Base-by-base conservation (phyloP, 306 rosid genomes). In the Delonix regia region DNA sequence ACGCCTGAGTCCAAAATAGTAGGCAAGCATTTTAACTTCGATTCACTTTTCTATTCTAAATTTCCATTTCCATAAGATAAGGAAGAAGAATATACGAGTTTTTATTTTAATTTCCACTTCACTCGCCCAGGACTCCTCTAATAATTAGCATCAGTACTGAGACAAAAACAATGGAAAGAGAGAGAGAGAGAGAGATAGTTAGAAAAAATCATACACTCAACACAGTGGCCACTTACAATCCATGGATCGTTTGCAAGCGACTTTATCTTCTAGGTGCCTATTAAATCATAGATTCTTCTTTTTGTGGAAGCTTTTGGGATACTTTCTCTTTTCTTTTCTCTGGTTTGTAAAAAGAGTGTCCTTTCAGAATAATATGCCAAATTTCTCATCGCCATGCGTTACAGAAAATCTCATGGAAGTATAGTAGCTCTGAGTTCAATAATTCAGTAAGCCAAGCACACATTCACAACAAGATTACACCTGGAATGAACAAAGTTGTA, bases 351-450 rank as follows among this genome's bases (percentile, higher is more conserved):
- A 78, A 73, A 65, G 28, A 9, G 16, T 6, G 21, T 61, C 61
- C 57, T 77, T 62, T 70, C 13, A 53, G 4, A 45, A 69, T 55
- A 10, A 68, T 67, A 45, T 34, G 76, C 0, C 28, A 75, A 49
- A 61, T 47, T 69, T 70, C 27, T 42, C 39, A 24, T 11, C 1
- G 90, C 86, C 87, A 75, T 22, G 86, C 70, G 86, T 81, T 39
- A 36, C 27, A 25, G 34, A 69, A 83, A 70, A 78, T 78, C 80
- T 16, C 42, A 61, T 63, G 64, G 80, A 71, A 16, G 63, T 78
- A 80, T 76, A 63, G 70, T 80, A 22, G 44, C 16, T 55, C 52
- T 47, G n/a, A 47, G 6, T 2, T 47, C 67, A 71, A 80, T 80
- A 76, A 81, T 63, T 80, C 59, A 68, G 60, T 9, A 77, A 45